phyloP scores from a whole-genome alignment of 352 stramenopile species.

The Halophytophthora polymorphica region DNA sequence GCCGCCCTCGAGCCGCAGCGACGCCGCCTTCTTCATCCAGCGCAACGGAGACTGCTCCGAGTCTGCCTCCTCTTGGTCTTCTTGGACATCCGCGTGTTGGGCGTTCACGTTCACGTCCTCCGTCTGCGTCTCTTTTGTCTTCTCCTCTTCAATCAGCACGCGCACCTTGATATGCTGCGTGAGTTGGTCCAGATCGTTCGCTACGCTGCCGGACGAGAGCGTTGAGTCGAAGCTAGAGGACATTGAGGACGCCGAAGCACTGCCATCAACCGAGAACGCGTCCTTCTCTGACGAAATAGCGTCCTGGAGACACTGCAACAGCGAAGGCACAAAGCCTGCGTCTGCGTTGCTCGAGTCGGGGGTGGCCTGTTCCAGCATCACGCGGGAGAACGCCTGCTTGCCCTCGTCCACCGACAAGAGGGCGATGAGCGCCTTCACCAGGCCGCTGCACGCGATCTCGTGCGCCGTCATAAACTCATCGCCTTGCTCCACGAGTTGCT shows the following conservation, averaged over 20 bases:
- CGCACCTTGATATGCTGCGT: constrained; percentile 73
- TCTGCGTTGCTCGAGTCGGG: constrained; percentile 7
- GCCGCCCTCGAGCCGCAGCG: constrained; percentile 14
- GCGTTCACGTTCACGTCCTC: constrained; percentile 21
- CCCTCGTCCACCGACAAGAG: constrained; percentile 27
- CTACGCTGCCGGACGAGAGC: constrained; percentile 32
- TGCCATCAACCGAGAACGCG: constrained; percentile 34
- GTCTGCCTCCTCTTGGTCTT: constrained; percentile 6
- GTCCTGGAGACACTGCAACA: constrained; percentile 50
- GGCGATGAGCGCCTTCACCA: constrained; percentile 41
- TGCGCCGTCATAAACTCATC: constrained; percentile 47
- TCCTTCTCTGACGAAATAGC: constrained; percentile 66
- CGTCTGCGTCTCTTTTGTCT: constrained; percentile 13
- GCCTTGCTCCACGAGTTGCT: constrained; percentile 19
- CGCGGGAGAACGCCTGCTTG: constrained; percentile 31
- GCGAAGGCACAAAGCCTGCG: constrained; percentile 19
- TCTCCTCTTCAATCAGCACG: constrained; percentile 52
- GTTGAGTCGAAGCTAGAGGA: constrained; percentile 8
- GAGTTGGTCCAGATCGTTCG: constrained; percentile 57
- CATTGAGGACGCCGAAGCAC: constrained; percentile 4
- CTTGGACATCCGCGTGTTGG: constrained; percentile 9
- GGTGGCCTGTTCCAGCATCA: constrained; percentile 18
- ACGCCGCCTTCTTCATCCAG: constrained; percentile 28
- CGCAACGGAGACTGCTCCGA: constrained; percentile 12
- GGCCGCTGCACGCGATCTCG: constrained; percentile 55